phyloP scores from a whole-genome alignment of 2,329 filamentous ascomycete species.

The Aspergillus fischeri region DNA sequence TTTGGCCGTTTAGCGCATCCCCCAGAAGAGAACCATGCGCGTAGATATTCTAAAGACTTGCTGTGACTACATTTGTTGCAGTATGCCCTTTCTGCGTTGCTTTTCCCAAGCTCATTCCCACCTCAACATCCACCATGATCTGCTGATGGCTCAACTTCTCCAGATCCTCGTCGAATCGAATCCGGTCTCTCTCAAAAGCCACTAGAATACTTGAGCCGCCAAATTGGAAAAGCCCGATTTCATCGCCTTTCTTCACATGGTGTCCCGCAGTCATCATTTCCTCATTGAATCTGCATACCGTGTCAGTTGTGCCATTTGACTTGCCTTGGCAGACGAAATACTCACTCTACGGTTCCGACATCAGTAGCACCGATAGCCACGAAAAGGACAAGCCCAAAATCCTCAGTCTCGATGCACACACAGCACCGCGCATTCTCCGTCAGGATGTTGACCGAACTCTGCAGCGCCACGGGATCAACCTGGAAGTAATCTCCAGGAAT shows the following conservation, averaged over 20 bases:
- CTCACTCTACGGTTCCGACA: constrained; percentile 40
- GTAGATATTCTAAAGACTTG: neutral
- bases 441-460: constrained; percentile 35
- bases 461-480: constrained; percentile 36
- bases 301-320: neutral
- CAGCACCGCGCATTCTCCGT: constrained; percentile 37
- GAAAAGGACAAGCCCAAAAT: constrained; percentile 42
- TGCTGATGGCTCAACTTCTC: constrained; percentile 26
- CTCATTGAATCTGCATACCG: constrained; percentile 30
- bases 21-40: neutral
- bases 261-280: constrained; percentile 26
- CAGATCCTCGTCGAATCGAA: constrained; percentile 39
- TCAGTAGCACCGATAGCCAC: constrained; percentile 41
- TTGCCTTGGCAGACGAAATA: neutral
- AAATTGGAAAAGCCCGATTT: constrained; percentile 41
- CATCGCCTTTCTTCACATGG: constrained; percentile 38
- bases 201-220: constrained; percentile 41
- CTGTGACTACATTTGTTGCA: neutral
- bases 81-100: neutral
- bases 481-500: constrained; percentile 44
- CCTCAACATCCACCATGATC: constrained; percentile 36
- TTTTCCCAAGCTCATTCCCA: constrained; percentile 36
- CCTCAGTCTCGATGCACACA: constrained; percentile 34
- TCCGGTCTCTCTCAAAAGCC: constrained; percentile 36
- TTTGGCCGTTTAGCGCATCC: neutral